Percentiles rank a stretch among this genome's conserved stretches.
phyloP scores from a whole-genome alignment of 2,329 filamentous ascomycete species.

The Huntiella savannae region DNA sequence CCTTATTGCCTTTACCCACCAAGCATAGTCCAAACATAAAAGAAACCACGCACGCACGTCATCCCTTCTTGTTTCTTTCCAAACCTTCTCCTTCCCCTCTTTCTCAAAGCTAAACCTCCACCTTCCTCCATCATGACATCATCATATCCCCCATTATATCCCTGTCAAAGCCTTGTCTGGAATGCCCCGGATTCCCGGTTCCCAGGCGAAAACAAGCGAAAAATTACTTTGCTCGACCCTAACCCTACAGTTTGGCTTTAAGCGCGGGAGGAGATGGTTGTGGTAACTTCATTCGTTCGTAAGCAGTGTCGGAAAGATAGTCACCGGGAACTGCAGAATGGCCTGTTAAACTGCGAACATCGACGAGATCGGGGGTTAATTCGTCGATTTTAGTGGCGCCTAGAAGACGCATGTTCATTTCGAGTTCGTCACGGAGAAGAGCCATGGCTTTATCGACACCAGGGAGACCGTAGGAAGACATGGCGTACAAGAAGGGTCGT shows the following conservation, averaged over 20 bases:
- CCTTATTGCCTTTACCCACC: too few relatives aligned
- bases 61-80: too few relatives aligned
- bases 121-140: too few relatives aligned
- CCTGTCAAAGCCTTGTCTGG: too few relatives aligned
- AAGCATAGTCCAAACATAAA: too few relatives aligned
- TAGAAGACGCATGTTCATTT: constrained; percentile 96
- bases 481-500: constrained; percentile 85
- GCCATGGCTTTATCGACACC: constrained; percentile 89
- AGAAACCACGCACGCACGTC: too few relatives aligned
- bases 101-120: too few relatives aligned
- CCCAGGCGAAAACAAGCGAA: not conserved
- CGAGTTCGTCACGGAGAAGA: constrained; percentile 85
- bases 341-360: constrained; percentile 47
- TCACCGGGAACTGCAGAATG: constrained; percentile 32
- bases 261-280: constrained; percentile 23
- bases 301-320: constrained; percentile 27
- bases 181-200: too few relatives aligned
- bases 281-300: constrained; percentile 34
- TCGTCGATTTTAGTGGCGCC: constrained; percentile 59
- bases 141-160: too few relatives aligned
- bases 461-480: constrained; percentile 73
- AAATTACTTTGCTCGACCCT: not conserved
- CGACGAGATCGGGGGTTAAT: constrained; percentile 62
- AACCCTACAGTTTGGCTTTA: constrained; percentile 27
- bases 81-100: too few relatives aligned